Conservation (phyloP, 768 basidiomycete genomes). For the Kwoniella mangroviensis region DNA sequence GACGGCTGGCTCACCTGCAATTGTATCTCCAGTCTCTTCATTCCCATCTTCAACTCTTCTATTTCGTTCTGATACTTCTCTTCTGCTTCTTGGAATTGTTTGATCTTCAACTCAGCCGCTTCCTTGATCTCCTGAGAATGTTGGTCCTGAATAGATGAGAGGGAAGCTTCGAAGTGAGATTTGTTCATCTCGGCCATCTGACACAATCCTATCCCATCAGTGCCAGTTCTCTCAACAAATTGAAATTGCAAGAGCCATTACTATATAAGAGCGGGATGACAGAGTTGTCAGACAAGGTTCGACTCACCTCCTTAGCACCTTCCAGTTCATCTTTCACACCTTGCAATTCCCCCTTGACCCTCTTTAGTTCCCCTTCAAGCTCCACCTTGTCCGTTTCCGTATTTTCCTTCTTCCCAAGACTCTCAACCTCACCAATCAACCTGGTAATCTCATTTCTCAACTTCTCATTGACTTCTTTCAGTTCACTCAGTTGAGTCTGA, state of each 20-base stretch:
- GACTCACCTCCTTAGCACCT: conserved; percentile 34
- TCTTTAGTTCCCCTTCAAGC: background rate
- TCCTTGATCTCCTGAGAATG: conserved; percentile 16
- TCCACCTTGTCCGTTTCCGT: background rate
- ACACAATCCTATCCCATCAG: too few relatives aligned
- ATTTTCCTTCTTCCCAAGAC: background rate
- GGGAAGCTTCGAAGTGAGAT: conserved; percentile 35
- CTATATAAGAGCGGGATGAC: too few relatives aligned
- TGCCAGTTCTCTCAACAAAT: too few relatives aligned
- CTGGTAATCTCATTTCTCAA: conserved; percentile 22
- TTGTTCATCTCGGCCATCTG: conserved; percentile 51
- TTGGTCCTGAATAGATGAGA: conserved; percentile 31
- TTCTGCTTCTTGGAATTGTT: conserved; percentile 1
- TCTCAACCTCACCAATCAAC: conserved; percentile 17
- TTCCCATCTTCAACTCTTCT: conserved; percentile 21
- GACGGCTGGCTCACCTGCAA: conserved; percentile 29
- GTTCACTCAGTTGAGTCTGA: conserved; percentile 4
- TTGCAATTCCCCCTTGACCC: conserved; percentile 30
- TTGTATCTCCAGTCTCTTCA: conserved; percentile 18
- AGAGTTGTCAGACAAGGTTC: background rate
- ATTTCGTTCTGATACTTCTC: conserved; percentile 19
- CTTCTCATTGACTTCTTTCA: conserved; percentile 10
- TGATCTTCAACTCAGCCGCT: conserved; percentile 10
- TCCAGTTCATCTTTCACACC: conserved; percentile 24
- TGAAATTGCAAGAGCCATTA: too few relatives aligned